Conservation (phyloP, 495 filamentous ascomycete species). For the Xylaria acuta region DNA sequence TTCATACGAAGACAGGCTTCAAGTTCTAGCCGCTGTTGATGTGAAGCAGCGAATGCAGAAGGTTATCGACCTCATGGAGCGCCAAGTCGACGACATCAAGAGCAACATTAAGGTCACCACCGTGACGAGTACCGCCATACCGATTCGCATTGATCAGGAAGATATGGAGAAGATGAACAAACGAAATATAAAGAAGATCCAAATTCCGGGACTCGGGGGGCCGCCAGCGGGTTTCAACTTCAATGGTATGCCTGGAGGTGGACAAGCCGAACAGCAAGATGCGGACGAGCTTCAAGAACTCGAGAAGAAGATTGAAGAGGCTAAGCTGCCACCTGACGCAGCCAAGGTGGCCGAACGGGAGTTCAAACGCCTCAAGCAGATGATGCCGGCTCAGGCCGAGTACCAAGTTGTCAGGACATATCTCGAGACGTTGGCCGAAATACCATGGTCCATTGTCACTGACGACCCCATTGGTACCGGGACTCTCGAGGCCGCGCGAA, state of each 20-base stretch:
- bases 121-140: constrained; percentile 64
- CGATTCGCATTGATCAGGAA: constrained; percentile 55
- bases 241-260: constrained; percentile 42
- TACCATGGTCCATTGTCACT: constrained; percentile 89
- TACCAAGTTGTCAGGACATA: constrained; percentile 95
- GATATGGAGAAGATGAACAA: constrained; percentile 52
- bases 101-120: constrained; percentile 79
- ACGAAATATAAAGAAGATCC: constrained; percentile 59
- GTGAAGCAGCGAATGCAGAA: constrained; percentile 77
- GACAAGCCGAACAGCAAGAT: constrained; percentile 38
- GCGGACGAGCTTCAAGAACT: constrained; percentile 77
- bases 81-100: constrained; percentile 81
- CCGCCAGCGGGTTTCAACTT: constrained; percentile 58
- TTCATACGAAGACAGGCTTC: constrained; percentile 85
- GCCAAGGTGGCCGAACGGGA: constrained; percentile 89
- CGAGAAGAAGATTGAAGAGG: constrained; percentile 82
- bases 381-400: constrained; percentile 93
- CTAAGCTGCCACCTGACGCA: constrained; percentile 71
- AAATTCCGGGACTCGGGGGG: constrained; percentile 49
- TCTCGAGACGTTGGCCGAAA: constrained; percentile 90
- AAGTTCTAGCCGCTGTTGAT: constrained; percentile 77
- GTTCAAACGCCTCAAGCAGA: constrained; percentile 86
- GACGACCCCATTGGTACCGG: constrained; percentile 86
- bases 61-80: constrained; percentile 79
- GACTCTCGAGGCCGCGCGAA: constrained; percentile 77